Evolutionary conservation across 345 rosid genomes (phyloP), one percentile per base, ranked within the genome.

Genomic region (Eucalyptus tenuipes): DNA sequence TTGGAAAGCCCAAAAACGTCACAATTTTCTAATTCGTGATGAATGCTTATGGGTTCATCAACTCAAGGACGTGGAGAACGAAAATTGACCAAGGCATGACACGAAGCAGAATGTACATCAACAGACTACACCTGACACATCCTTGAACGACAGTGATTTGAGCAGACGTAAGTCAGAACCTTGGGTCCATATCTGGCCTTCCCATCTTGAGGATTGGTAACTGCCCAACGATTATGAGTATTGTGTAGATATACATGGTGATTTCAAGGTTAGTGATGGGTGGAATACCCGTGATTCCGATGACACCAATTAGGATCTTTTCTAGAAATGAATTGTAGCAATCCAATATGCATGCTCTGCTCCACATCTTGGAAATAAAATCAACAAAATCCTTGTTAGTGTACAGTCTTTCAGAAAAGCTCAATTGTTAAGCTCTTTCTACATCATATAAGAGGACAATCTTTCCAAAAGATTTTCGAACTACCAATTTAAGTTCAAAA

Each of bases 161-260:
- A 61, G 68, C 16, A 13, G 3, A 6, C 4, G 0, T 61, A 61
- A 61, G 8, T 27, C 9, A n/a, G 17, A 61, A 29, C 16, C 31
- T 61, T 29, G 31, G 68, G 4, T 61, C 68, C 16, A 61, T 57
- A 25, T 57, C 0, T 10, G 0, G 66, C 66, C 14, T 57, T 57
- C 66, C n/a, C 0, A 57, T 2, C 66, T 25, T 57, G 66, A 57
- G n/a, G n/a, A 22, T 57, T 57, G 25, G 14, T 57, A 57, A 25
- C 0, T 24, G 15, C 3, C n/a, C 7, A 11, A 57, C 3, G 2
- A 57, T 57, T 24, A 57, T 25, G n/a, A 57, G 64, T 25, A 25
- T 1, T 2, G 0, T 25, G 66, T 57, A 57, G n/a, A 57, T 25
- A 25, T 11, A 57, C 0, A 0, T 3, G 0, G 2, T 57, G 66